Evolutionary conservation across 2,329 filamentous ascomycete species (phyloP), one percentile per base, ranked within the genome.

Genomic region (Claviceps maximensis): DNA sequence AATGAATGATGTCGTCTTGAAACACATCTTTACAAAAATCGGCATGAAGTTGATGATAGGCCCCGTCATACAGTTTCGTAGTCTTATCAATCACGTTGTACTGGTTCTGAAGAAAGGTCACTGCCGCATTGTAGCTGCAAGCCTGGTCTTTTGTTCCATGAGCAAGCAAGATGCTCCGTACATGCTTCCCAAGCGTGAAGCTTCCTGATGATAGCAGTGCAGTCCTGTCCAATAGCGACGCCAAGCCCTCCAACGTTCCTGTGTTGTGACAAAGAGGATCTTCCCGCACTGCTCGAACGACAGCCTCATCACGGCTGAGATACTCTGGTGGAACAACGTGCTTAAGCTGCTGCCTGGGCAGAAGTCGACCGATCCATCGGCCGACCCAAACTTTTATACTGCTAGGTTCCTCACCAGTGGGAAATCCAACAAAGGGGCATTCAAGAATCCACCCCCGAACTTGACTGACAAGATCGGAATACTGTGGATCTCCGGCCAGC

Each of bases 171-270:
- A 96, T 63, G 50, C 80, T 77, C 56, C 71, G 77, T 52, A 87
- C 78, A n/a, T 70, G 65, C 25, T 70, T 65, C 66, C 78, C 65
- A 63, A 81, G 66, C 58, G 61, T 69, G 31, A 81, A 67, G 50
- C 71, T 74, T 2, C 83, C 84, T 6, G 66, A 69, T 5, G 79
- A 70, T 56, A 95, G 69, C 51, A 74, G 74, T 5, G 70, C 70
- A 1, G 84, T 84, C 27, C 90, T 79, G 65, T 94, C 87, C 58
- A 96, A 70, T 77, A 95, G 76, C 0, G 80, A 83, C 0, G 85
- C 78, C 36, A 95, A 66, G 1, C 87, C 87, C 66, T 90, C 84
- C n/a, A 95, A 74, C 7, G 90, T 95, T 38, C 89, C 90, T 2
- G 82, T 91, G 66, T 91, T 78, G 69, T 95, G 89, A 67, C 83